Conservation (phyloP, 2,329 filamentous ascomycete genomes). For the Penicillium glabrum region DNA sequence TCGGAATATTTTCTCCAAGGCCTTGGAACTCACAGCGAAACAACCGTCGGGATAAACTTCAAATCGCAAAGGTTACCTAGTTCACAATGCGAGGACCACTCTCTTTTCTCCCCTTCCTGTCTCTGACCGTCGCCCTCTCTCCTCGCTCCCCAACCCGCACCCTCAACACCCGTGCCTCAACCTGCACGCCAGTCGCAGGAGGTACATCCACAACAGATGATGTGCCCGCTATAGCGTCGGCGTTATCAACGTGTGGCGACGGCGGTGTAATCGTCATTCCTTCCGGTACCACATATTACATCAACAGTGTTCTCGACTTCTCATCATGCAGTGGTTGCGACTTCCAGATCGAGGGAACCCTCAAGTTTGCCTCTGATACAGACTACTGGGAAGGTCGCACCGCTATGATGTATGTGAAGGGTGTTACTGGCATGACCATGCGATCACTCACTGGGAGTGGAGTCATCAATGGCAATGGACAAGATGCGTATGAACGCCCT, state of each 20-base stretch:
- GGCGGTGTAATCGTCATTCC: slow-evolving; percentile 50
- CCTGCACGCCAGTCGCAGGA: slow-evolving; percentile 35
- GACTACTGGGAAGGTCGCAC: slow-evolving; percentile 45
- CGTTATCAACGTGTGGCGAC: slow-evolving; percentile 43
- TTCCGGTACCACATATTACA: slow-evolving; percentile 41
- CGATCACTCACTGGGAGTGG: slow-evolving; percentile 42
- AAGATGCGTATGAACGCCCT: slow-evolving; percentile 30
- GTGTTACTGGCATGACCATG: slow-evolving; percentile 42
- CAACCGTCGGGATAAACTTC: no score
- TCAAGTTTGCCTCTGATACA: slow-evolving; percentile 42
- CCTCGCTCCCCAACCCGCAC: not conserved
- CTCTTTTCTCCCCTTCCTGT: not conserved
- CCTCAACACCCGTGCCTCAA: slow-evolving; percentile 20
- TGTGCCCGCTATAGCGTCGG: slow-evolving; percentile 44
- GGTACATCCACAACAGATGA: slow-evolving; percentile 40
- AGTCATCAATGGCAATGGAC: slow-evolving; percentile 50
- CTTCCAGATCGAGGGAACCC: slow-evolving; percentile 47
- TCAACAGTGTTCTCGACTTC: slow-evolving; percentile 47
- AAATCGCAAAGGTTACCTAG: not conserved
- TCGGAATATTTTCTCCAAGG: not conserved
- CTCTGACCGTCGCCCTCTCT: not conserved
- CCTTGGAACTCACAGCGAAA: no score
- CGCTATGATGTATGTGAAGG: slow-evolving; percentile 42
- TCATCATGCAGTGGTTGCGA: slow-evolving; percentile 46
- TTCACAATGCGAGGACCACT: not conserved